These are phyloP conservation scores for Symbiodinium pilosum DNA, from an alignment of 73 alveolate species.

Conservation along the genomic window DNA sequence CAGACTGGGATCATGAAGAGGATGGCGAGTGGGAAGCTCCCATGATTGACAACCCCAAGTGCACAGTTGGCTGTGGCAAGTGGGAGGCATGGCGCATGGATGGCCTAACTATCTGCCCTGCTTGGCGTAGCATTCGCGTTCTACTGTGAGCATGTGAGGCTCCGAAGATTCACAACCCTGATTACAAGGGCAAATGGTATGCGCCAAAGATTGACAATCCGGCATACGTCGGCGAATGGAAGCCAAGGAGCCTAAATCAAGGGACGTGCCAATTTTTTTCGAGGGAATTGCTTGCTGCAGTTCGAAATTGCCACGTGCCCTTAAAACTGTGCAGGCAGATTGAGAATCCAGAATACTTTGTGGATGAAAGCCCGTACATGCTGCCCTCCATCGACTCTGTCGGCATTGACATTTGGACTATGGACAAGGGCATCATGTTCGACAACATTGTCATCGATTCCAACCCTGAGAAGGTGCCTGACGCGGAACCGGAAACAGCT, in stretches of 20 bases:
- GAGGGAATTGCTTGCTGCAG: background rate
- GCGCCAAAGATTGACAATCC: conserved; percentile 87
- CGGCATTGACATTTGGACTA: conserved; percentile 91
- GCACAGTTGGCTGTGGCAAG: conserved; percentile 87
- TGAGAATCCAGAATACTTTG: conserved; percentile 78
- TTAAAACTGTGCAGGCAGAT: conserved; percentile 28
- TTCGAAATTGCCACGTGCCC: too few relatives aligned
- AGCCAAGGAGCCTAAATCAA: too few relatives aligned
- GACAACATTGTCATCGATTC: conserved; percentile 79
- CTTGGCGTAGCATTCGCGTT: background rate
- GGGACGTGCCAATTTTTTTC: background rate
- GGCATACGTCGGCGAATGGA: conserved; percentile 56
- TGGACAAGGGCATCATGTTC: conserved; percentile 87
- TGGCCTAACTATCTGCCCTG: background rate
- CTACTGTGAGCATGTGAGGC: background rate
- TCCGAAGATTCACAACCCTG: conserved; percentile 62
- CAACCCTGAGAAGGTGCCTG: conserved; percentile 52
- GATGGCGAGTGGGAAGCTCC: conserved; percentile 94
- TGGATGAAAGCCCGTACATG: conserved; percentile 53
- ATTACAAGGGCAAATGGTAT: conserved; percentile 85
- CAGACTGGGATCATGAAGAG: conserved; percentile 90
- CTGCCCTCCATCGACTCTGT: conserved; percentile 61
- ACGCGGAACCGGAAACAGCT: background rate
- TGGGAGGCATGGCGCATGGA: conserved; percentile 39
- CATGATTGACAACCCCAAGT: conserved; percentile 77